Percentiles rank a stretch among this genome's conserved stretches.
Conservation (phyloP, 2,329 filamentous ascomycete genomes). For the Exophiala xenobiotica region DNA sequence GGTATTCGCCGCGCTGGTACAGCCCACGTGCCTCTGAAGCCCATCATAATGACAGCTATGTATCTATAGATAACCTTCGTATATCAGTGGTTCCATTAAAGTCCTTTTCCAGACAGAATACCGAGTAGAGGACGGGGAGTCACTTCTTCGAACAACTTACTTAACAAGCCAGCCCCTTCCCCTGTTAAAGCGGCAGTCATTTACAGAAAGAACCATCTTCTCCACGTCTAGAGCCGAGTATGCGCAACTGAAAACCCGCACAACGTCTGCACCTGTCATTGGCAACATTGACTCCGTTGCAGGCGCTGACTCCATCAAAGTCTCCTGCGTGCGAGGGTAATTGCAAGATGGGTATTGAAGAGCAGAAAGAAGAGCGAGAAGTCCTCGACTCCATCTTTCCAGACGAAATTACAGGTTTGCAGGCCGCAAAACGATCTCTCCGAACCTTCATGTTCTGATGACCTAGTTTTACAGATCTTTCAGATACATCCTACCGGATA, state of each 20-base stretch:
- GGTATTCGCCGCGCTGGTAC: not conserved
- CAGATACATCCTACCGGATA: constrained; percentile 85
- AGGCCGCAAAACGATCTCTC: not conserved
- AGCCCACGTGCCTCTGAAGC: not conserved
- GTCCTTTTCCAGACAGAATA: too few species aligned
- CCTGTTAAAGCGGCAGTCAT: too few species aligned
- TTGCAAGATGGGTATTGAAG: constrained; percentile 60
- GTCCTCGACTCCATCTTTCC: constrained; percentile 98
- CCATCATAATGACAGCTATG: not conserved
- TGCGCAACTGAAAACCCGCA: too few species aligned
- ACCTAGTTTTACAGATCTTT: constrained; percentile 69
- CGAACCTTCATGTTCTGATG: not conserved
- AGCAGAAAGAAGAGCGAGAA: constrained; percentile 93
- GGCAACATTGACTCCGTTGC: too few species aligned
- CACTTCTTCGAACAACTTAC: too few species aligned
- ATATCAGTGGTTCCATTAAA: too few species aligned
- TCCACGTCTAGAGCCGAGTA: too few species aligned
- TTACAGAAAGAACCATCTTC: too few species aligned
- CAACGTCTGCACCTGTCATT: too few species aligned
- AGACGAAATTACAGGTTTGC: constrained; percentile 85
- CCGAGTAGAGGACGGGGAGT: too few species aligned
- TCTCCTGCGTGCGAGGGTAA: not conserved
- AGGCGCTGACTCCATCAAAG: too few species aligned
- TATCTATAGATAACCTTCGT: not conserved
- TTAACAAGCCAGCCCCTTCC: too few species aligned